phyloP scores from a whole-genome alignment of 352 stramenopile species.

The Phytophthora crassamura region DNA sequence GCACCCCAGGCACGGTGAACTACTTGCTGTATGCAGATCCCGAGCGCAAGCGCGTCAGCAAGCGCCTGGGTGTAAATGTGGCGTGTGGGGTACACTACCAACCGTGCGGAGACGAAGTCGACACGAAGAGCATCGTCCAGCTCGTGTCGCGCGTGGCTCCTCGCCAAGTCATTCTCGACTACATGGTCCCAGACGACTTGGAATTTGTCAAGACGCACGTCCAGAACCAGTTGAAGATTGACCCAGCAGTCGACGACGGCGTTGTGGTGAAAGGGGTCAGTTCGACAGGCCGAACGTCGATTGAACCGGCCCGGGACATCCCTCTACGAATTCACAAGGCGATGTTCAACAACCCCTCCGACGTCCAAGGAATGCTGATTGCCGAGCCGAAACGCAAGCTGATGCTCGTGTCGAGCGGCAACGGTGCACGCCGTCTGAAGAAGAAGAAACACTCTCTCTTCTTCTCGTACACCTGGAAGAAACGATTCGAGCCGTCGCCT shows the following conservation, averaged over 20 bases:
- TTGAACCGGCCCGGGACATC: slow-evolving; percentile 59
- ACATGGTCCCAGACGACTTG: slow-evolving; percentile 60
- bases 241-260: slow-evolving; percentile 29
- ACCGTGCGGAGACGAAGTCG: slow-evolving; percentile 84
- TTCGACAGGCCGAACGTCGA: slow-evolving; percentile 34
- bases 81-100: slow-evolving; percentile 87
- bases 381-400: slow-evolving; percentile 85
- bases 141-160: slow-evolving; percentile 64
- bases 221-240: slow-evolving; percentile 54
- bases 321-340: slow-evolving; percentile 86
- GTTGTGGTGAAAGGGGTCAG: slow-evolving; percentile 45
- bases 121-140: slow-evolving; percentile 86
- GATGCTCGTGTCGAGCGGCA: slow-evolving; percentile 72
- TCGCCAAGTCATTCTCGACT: slow-evolving; percentile 75
- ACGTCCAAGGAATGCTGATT: slow-evolving; percentile 81
- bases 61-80: slow-evolving; percentile 71
- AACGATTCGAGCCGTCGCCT: slow-evolving; percentile 63
- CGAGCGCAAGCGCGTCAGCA: slow-evolving; percentile 72
- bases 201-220: slow-evolving; percentile 73
- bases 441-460: slow-evolving; percentile 88
- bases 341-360: slow-evolving; percentile 82
- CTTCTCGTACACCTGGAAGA: slow-evolving; percentile 88
- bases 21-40: slow-evolving; percentile 84
- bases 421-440: slow-evolving; percentile 75
- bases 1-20: slow-evolving; percentile 81